Base-by-base conservation (phyloP, 148 eudicot species). In the Camellia lanceoleosa region DNA sequence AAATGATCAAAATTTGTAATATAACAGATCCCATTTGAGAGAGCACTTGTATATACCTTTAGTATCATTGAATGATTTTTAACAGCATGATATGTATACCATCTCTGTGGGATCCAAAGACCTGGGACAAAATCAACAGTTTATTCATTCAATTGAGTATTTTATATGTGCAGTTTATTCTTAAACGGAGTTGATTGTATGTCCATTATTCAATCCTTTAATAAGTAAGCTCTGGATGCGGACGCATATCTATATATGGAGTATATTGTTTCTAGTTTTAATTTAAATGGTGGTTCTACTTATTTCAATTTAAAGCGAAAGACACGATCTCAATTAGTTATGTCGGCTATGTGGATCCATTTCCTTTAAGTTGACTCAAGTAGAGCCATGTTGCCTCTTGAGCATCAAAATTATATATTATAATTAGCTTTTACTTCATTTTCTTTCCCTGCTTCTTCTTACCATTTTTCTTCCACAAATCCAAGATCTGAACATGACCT, bases 71-170 rank as follows among this genome's bases (percentile, higher is more conserved):
- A 41, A 67, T 42, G 16, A 13, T 46, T 67, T 41, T 41, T 41
- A 67, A 41, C 71, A 67, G 3, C 18, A 9, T 65, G 43, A 30
- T 11, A 65, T 23, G 5, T n/a, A 67, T 67, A 42, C 71, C 49
- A 67, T 67, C 71, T 67, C 12, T 67, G 71, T 30, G 71, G 71
- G 71, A 67, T 65, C 68, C 68, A 30, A 3, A 30, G 68, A 65
- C 11, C 13, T 38, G 43, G 59, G 11, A 55, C 59, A 55, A 55
- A 55, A 55, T 55, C 59, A 8, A 55, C 10, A 12, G 11, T 55
- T 30, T 55, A 55, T 13, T 68, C 71, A 68, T 68, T 42, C 19
- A 68, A 41, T 41, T 5, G 71, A 41, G 43, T 42, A 43, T 67
- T 14, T 67, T 67, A 5, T 42, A 41, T 4, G 68, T 65, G 71